These are phyloP conservation scores for Sanghuangporus weigelae DNA, from an alignment of 1,284 basidiomycete species.

Conservation along the genomic window DNA sequence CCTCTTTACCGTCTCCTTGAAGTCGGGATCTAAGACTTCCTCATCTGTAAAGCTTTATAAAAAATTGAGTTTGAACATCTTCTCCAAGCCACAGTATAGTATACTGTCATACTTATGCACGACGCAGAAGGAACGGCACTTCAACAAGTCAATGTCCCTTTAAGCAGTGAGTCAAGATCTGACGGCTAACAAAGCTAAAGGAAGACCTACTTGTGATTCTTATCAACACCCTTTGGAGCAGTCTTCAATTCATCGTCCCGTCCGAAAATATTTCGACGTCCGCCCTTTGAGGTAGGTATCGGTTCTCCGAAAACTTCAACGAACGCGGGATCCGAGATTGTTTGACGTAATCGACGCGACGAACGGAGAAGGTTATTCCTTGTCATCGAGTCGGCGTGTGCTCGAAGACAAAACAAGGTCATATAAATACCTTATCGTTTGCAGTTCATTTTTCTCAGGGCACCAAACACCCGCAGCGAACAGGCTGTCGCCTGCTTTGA, in stretches of 20 bases:
- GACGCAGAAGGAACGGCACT: constrained; percentile 77
- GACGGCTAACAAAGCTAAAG: neutral
- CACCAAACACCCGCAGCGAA: constrained; percentile 84
- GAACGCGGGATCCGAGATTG: constrained; percentile 64
- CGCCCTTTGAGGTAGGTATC: constrained; percentile 53
- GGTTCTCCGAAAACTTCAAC: constrained; percentile 70
- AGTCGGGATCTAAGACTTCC: constrained; percentile 63
- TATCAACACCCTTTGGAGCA: constrained; percentile 85
- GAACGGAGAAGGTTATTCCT: constrained; percentile 60
- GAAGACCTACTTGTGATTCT: constrained; percentile 56
- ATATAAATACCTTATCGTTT: constrained; percentile 54
- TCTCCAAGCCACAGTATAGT: neutral
- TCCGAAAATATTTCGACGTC: constrained; percentile 73
- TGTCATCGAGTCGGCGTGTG: constrained; percentile 31
- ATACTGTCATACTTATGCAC: constrained; percentile 47
- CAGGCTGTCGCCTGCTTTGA: constrained; percentile 66
- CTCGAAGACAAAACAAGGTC: neutral
- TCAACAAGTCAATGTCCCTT: constrained; percentile 83
- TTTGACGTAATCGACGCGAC: constrained; percentile 55
- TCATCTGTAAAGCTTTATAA: constrained; percentile 64
- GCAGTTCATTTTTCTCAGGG: constrained; percentile 75
- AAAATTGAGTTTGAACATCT: neutral
- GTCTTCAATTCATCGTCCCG: constrained; percentile 77
- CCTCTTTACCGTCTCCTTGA: constrained; percentile 56
- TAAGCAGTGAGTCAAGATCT: neutral